Conservation (phyloP, 495 filamentous ascomycete species). For the Neurospora sublineolata region DNA sequence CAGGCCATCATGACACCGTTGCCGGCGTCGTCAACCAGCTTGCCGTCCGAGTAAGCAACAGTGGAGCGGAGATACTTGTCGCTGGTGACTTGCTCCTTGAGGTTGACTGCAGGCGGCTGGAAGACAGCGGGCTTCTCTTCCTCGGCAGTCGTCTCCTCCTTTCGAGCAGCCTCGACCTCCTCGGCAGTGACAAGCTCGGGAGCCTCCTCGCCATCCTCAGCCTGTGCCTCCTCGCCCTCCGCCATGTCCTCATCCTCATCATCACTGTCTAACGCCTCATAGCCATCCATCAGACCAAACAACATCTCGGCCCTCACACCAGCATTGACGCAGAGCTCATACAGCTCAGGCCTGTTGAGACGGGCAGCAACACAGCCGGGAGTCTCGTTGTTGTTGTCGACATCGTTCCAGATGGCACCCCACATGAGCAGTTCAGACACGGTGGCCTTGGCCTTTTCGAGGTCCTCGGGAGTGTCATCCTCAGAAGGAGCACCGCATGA, state of each 20-base stretch:
- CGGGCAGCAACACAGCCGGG: constrained; percentile 77
- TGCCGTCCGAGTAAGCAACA: constrained; percentile 60
- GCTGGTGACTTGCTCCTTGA: constrained; percentile 42
- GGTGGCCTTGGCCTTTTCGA: constrained; percentile 50
- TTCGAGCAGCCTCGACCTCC: constrained; percentile 6
- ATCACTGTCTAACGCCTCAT: constrained; percentile 56
- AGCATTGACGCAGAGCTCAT: constrained; percentile 78
- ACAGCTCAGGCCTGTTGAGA: constrained; percentile 59
- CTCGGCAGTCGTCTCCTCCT: constrained; percentile 9
- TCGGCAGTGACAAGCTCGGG: constrained; percentile 17
- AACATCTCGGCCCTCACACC: constrained; percentile 86
- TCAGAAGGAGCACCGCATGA: constrained; percentile 50
- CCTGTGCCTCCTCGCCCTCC: constrained; percentile 29
- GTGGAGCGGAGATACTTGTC: constrained; percentile 64
- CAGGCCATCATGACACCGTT: constrained; percentile 98
- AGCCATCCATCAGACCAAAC: constrained; percentile 63
- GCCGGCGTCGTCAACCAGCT: constrained; percentile 63
- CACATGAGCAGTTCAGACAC: constrained; percentile 68
- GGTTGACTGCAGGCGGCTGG: constrained; percentile 17
- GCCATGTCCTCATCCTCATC: constrained; percentile 46
- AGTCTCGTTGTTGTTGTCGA: constrained; percentile 76
- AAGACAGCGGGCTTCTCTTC: constrained; percentile 17
- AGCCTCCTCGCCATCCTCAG: constrained; percentile 32
- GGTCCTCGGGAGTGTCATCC: constrained; percentile 27
- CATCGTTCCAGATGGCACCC: constrained; percentile 95